Evolutionary conservation across 1,284 basidiomycete genomes (phyloP).

Genomic region (Fomitopsis pinicola): DNA sequence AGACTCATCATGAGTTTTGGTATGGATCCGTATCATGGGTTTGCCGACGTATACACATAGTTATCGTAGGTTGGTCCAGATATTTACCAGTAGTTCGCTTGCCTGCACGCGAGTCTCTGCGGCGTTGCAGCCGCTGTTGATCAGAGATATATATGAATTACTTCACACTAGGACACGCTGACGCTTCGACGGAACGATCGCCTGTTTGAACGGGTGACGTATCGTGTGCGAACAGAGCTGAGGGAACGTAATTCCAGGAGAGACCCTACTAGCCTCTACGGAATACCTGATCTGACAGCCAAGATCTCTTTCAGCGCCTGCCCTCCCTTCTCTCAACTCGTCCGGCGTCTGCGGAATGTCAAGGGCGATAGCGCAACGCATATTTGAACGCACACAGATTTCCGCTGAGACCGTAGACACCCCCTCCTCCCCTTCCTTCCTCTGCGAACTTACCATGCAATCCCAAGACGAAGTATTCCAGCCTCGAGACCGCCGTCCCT

Average conservation of each 20-base stretch:
- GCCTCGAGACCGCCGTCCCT: conserved; percentile 46
- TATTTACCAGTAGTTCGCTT: too few relatives aligned
- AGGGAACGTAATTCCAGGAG: not conserved
- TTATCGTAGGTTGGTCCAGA: too few relatives aligned
- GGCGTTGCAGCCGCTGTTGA: not conserved
- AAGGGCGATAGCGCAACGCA: not conserved
- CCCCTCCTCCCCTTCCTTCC: not conserved
- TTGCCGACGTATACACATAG: not conserved
- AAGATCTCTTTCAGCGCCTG: not conserved
- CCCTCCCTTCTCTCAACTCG: not conserved
- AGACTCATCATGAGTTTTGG: not conserved
- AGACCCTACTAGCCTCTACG: not conserved
- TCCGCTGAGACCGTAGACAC: not conserved
- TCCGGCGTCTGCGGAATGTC: not conserved
- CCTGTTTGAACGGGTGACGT: not conserved
- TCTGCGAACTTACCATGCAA: conserved; percentile 10
- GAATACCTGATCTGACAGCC: not conserved
- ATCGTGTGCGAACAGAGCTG: not conserved
- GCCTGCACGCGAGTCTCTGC: not conserved
- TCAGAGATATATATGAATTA: not conserved
- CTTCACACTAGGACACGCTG: not conserved
- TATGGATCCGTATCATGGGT: not conserved
- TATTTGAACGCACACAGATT: not conserved
- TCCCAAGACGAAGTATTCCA: conserved; percentile 11
- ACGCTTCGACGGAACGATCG: not conserved